Base-by-base conservation (phyloP, 2,329 filamentous ascomycete genomes). In the Grosmannia serpens region DNA sequence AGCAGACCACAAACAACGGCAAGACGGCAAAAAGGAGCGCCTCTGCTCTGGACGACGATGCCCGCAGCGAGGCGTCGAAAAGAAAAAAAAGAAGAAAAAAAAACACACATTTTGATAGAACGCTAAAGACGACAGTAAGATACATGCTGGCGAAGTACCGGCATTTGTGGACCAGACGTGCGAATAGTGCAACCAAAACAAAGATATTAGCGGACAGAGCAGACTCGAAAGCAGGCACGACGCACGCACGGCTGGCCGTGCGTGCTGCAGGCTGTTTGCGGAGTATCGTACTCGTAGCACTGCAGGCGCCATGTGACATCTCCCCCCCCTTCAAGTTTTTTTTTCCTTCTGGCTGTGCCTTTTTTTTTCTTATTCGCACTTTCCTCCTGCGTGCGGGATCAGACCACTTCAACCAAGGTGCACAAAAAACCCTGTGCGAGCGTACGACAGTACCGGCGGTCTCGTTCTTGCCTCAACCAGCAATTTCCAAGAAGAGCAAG, bases 61-160 rank as follows among this genome's bases (percentile, higher is more conserved):
- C n/a, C n/a, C n/a, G n/a, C n/a, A n/a, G n/a, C n/a, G 24, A 50
- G 24, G 47, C 11, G 47, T 24, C 17, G 46, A 17, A 24, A 49
- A 49, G 4, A 26, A 22, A 49, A n/a, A n/a, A n/a, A n/a, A n/a
- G n/a, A n/a, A n/a, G n/a, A n/a, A n/a, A n/a, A 24, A 47, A 47
- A 11, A 47, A 44, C 6, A n/a, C 7, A 53, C 20, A 9, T 55
- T 52, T 53, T 53, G 29, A 53, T 53, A 53, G 22, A n/a, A 33
- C 51, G 51, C 51, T 53, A n/a, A 24, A 22, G 11, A 26, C 26
- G 13, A 26, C 47, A 29, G 26, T 10, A 17, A 29, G 47, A 49
- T 49, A 55, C 54, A 29, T 55, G 26, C 20, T 26, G 22, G 24
- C 10, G 24, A 55, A 55, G 54, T 55, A 55, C 54, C 54, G 54